These are phyloP conservation scores for Dioscorea alata DNA, from an alignment of 106 monocot species.

Conservation along the genomic window DNA sequence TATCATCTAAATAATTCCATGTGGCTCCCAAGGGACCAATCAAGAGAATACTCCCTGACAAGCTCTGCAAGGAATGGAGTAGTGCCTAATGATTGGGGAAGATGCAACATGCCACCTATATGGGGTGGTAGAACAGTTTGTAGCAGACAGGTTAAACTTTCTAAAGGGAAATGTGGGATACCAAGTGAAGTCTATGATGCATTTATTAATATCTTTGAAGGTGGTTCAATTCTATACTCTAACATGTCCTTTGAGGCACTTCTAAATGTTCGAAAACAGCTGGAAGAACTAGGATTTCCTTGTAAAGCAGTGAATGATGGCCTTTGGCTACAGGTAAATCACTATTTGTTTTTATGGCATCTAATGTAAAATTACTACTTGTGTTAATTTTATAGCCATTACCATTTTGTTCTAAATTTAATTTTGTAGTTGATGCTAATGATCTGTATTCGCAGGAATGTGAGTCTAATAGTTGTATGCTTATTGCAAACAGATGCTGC, in stretches of 20 bases:
- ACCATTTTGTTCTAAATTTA: too few species aligned
- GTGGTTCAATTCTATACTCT: constrained; percentile 88
- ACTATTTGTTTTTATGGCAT: neutral
- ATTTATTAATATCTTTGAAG: constrained; percentile 87
- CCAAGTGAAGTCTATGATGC: constrained; percentile 65
- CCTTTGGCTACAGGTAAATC: constrained; percentile 89
- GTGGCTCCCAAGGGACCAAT: constrained; percentile 54
- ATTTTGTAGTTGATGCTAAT: too few species aligned
- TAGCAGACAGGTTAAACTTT: constrained; percentile 49
- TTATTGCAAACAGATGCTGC: constrained; percentile 64
- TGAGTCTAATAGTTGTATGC: neutral
- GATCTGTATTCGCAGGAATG: too few species aligned
- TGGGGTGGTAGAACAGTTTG: constrained; percentile 83
- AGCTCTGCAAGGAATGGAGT: constrained; percentile 17
- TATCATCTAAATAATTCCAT: constrained; percentile 41
- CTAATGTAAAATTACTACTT: neutral
- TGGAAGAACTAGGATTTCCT: constrained; percentile 96
- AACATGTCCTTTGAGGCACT: constrained; percentile 96
- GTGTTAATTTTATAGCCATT: too few species aligned
- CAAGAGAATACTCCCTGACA: constrained; percentile 24
- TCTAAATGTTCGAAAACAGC: constrained; percentile 81
- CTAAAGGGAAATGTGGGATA: constrained; percentile 31
- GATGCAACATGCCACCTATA: constrained; percentile 39
- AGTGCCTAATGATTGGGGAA: constrained; percentile 40
- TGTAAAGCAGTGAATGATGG: constrained; percentile 99